Base-by-base conservation (phyloP, 1,284 basidiomycete species). In the Papiliotrema fonsecae region DNA sequence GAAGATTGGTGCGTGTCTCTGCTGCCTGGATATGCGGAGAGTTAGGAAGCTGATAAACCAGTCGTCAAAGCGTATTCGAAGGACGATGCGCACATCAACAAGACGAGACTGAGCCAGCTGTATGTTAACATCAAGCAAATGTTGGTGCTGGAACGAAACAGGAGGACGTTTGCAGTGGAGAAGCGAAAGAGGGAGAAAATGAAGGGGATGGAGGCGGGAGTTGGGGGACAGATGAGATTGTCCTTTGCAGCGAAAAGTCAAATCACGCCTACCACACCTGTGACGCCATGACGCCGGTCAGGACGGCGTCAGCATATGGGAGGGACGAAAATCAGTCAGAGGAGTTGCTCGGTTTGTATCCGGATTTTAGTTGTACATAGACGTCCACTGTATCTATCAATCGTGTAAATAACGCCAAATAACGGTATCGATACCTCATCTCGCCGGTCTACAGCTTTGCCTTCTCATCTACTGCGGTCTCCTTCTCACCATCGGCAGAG, bases 401-500 rank as follows among this genome's bases (percentile, higher is more conserved):
- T n/a, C n/a, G n/a, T n/a, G n/a, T n/a, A n/a, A n/a, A n/a, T n/a
- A n/a, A n/a, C n/a, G n/a, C n/a, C n/a, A n/a, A n/a, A n/a, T n/a
- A n/a, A n/a, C n/a, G n/a, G n/a, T n/a, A n/a, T n/a, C n/a, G n/a
- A n/a, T n/a, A n/a, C n/a, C n/a, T n/a, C n/a, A n/a, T n/a, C n/a
- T n/a, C n/a, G n/a, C n/a, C n/a, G n/a, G n/a, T n/a, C n/a, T n/a
- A 60, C 21, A 60, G 28, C 53, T 55, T 60, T 18, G 57, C 52
- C 40, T 54, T 46, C 14, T 11, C 9, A 14, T 32, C 31, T 28
- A 45, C 11, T 16, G 47, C 41, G 13, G 64, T 13, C 53, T 70
- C 69, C 2, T n/a, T 35, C 53, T 66, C 58, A 16, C 69, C 69
- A 51, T 72, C 69, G 19, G 48, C 38, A 21, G 54, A 57, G 52